Evolutionary conservation across 768 basidiomycete species (phyloP).

Genomic region (Cystofilobasidium capitatum): DNA sequence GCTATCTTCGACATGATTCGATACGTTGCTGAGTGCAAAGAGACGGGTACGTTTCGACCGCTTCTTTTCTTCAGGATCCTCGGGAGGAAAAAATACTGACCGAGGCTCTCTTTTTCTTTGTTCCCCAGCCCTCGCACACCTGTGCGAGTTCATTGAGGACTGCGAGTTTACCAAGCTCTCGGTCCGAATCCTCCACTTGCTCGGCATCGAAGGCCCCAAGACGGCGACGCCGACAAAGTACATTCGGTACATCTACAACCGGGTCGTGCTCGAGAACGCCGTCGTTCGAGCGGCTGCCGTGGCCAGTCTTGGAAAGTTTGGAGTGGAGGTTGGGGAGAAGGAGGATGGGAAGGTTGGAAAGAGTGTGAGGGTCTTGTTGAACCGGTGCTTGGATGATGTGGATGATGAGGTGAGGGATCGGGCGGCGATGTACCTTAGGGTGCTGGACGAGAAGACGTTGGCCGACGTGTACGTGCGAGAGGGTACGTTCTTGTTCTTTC

Average conservation of each 20-base stretch:
- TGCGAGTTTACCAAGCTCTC: constrained; percentile 99
- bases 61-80: neutral
- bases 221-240: constrained; percentile 95
- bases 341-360: constrained; percentile 51
- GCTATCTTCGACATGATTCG: constrained; percentile 99
- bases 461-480: constrained; percentile 84
- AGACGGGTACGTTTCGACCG: constrained; percentile 50
- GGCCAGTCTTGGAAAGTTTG: constrained; percentile 88
- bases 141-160: constrained; percentile 99
- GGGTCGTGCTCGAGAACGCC: constrained; percentile 95
- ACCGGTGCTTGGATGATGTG: constrained; percentile 92
- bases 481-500: constrained; percentile 47
- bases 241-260: constrained; percentile 99
- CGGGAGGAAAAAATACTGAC: neutral
- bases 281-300: constrained; percentile 96
- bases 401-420: constrained; percentile 98
- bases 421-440: constrained; percentile 83
- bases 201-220: constrained; percentile 92
- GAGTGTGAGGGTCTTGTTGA: constrained; percentile 78
- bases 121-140: constrained; percentile 68
- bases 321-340: constrained; percentile 71
- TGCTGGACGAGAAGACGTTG: constrained; percentile 66
- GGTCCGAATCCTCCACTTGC: constrained; percentile 86
- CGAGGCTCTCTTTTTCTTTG: neutral
- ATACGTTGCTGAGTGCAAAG: constrained; percentile 88